phyloP scores from a whole-genome alignment of 371 early-diverging fungal species.

The Mortierella sp. region DNA sequence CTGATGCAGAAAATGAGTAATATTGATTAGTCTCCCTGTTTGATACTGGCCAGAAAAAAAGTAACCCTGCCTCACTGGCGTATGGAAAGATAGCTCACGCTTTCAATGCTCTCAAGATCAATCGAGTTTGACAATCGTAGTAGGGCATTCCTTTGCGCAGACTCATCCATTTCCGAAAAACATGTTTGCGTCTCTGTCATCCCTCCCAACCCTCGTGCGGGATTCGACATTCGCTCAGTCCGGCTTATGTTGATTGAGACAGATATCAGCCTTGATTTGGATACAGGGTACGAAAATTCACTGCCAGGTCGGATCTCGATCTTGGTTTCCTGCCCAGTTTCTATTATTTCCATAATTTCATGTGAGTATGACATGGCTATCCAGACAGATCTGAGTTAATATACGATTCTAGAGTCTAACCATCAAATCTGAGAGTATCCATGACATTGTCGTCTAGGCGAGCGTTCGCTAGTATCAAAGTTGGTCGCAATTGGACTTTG shows the following conservation, averaged over 20 bases:
- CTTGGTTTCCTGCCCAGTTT: constrained; percentile 29
- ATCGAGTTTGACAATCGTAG: constrained; percentile 66
- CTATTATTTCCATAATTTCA: constrained; percentile 1
- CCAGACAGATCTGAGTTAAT: no score
- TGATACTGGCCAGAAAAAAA: neutral
- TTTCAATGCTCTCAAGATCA: constrained; percentile 63
- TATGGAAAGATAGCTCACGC: constrained; percentile 38
- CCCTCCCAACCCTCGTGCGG: neutral
- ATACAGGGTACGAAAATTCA: constrained; percentile 68
- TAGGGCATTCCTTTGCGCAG: constrained; percentile 60
- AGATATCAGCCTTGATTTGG: constrained; percentile 61
- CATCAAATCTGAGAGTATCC: constrained; percentile 35
- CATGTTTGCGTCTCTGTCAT: neutral
- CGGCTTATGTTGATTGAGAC: constrained; percentile 23
- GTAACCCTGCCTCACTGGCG: neutral
- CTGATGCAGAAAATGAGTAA: constrained; percentile 44
- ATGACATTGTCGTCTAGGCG: constrained; percentile 56
- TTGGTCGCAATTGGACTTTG: constrained; percentile 54
- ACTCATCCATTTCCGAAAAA: constrained; percentile 40
- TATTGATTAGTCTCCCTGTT: neutral
- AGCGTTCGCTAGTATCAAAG: constrained; percentile 56
- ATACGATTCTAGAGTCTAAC: neutral
- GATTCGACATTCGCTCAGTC: neutral
- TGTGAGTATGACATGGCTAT: neutral
- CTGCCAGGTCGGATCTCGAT: constrained; percentile 61